A percentile compares a stretch with the other conserved stretches of the same genome.
Conservation (phyloP, 495 filamentous ascomycete genomes). For the Neurospora sp. region DNA sequence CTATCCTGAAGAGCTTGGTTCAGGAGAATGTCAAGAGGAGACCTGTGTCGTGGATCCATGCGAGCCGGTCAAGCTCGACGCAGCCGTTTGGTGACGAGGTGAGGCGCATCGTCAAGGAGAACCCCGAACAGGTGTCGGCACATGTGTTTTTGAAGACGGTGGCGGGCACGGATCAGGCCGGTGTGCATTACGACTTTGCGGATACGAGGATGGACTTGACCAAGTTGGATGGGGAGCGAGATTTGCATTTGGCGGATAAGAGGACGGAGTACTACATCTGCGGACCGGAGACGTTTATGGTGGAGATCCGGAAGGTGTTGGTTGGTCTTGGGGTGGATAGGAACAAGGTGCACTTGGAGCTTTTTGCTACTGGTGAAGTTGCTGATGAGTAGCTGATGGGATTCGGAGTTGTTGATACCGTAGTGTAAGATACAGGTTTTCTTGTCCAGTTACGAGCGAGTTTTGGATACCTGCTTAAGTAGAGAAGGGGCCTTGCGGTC, state of each 20-base stretch:
- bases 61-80: constrained; percentile 37
- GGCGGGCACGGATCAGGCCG: constrained; percentile 34
- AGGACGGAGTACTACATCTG: constrained; percentile 57
- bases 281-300: constrained; percentile 60
- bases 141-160: constrained; percentile 33
- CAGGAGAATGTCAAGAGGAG: constrained; percentile 24
- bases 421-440: neutral
- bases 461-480: neutral
- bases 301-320: constrained; percentile 39
- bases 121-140: constrained; percentile 27
- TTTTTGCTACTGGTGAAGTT: constrained; percentile 53
- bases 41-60: constrained; percentile 59
- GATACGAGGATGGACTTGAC: constrained; percentile 42
- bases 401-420: neutral
- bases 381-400: constrained; percentile 5
- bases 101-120: constrained; percentile 32
- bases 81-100: constrained; percentile 48
- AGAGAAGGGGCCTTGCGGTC: neutral
- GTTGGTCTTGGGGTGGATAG: constrained; percentile 39
- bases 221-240: constrained; percentile 39
- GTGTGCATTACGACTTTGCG: constrained; percentile 46
- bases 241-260: constrained; percentile 42
- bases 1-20: constrained; percentile 49
- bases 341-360: constrained; percentile 52
- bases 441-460: neutral